Evolutionary conservation across 176 grass and related monocot genomes (phyloP).

Genomic region (Poa pratensis): DNA sequence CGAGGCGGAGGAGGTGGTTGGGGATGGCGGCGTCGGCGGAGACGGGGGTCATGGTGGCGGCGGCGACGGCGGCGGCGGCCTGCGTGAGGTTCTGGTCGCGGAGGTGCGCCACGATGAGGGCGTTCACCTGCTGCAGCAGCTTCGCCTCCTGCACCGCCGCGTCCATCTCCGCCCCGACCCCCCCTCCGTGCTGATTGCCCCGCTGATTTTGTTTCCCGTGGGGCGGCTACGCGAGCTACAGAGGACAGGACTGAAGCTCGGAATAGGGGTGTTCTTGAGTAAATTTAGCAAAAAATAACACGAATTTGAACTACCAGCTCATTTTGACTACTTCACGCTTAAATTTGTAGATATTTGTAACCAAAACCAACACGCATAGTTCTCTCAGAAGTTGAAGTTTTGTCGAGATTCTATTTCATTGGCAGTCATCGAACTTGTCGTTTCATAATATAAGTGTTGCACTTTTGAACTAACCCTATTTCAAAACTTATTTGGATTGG

Average conservation of each 20-base stretch:
- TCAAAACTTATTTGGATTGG: no score
- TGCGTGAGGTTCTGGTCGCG: conserved; percentile 79
- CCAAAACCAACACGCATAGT: no score
- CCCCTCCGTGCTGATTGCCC: neutral
- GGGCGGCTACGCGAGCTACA: neutral
- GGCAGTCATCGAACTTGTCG: no score
- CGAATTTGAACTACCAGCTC: no score
- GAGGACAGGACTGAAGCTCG: neutral
- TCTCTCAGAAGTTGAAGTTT: no score
- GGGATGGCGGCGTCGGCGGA: conserved; percentile 47
- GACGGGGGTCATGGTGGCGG: conserved; percentile 89
- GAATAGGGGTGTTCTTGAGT: neutral
- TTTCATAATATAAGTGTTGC: no score
- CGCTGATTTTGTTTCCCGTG: neutral
- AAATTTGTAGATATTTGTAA: no score
- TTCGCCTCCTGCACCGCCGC: conserved; percentile 85
- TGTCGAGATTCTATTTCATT: no score
- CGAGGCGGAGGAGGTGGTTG: conserved; percentile 72
- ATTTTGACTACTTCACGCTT: no score
- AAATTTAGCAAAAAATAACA: no score
- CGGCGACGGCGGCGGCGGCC: conserved; percentile 72
- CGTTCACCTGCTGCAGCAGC: conserved; percentile 83
- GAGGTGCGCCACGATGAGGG: conserved; percentile 76
- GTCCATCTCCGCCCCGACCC: conserved; percentile 45
- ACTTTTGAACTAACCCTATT: no score